Evolutionary conservation across 192 early-diverging fungal species (phyloP).

Genomic region (Lobosporangium transversale): DNA sequence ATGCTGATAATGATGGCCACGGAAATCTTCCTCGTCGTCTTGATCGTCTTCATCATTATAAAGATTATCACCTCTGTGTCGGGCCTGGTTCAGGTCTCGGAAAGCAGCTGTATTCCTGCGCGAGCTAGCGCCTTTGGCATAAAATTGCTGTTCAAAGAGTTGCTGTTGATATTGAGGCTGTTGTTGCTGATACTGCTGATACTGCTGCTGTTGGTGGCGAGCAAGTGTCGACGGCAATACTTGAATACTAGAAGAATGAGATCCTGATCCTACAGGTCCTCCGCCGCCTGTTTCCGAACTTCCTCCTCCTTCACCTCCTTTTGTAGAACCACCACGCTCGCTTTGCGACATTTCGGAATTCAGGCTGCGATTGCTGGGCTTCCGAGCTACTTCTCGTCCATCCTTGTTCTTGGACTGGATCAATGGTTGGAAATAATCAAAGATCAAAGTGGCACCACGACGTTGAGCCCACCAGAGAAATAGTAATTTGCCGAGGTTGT

Average conservation of each 20-base stretch:
- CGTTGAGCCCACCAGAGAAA: slow-evolving; percentile 71
- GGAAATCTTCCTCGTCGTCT: slow-evolving; percentile 17
- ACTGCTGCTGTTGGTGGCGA: slow-evolving; percentile 41
- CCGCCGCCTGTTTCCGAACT: too few species aligned
- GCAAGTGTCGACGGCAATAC: slow-evolving; percentile 34
- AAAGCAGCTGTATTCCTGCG: slow-evolving; percentile 38
- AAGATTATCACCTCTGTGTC: slow-evolving; percentile 5
- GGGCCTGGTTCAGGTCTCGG: slow-evolving; percentile 30
- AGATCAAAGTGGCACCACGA: slow-evolving; percentile 60
- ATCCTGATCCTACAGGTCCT: too few species aligned
- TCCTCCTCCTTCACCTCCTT: slow-evolving; percentile 5
- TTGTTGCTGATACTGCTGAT: slow-evolving; percentile 38
- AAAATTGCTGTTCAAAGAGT: slow-evolving; percentile 42
- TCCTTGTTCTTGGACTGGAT: slow-evolving; percentile 50
- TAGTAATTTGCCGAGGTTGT: slow-evolving; percentile 61
- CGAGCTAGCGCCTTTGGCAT: slow-evolving; percentile 26
- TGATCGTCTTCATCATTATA: slow-evolving; percentile 35
- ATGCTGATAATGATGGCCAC: background rate
- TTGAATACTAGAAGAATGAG: slow-evolving; percentile 28
- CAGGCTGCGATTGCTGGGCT: slow-evolving; percentile 30
- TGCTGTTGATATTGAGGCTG: slow-evolving; percentile 47
- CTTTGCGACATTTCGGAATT: slow-evolving; percentile 39
- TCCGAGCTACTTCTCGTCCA: slow-evolving; percentile 45
- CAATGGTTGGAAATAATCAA: slow-evolving; percentile 55
- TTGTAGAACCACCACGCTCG: slow-evolving; percentile 15